phyloP scores from a whole-genome alignment of 441 rosid genomes.

The Pelargonium myrrhifolium region DNA sequence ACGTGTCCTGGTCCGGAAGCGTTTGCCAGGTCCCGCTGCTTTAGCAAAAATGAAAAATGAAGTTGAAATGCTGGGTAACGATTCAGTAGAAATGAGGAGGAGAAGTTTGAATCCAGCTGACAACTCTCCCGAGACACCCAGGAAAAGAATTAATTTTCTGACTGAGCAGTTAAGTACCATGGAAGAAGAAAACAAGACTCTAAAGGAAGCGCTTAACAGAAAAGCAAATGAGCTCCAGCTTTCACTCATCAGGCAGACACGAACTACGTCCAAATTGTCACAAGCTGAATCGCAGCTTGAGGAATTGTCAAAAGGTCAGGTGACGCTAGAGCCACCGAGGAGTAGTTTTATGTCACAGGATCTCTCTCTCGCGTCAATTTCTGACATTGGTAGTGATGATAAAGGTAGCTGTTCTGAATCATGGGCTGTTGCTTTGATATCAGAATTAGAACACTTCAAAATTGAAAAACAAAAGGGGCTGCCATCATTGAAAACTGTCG shows the following conservation, averaged over 20 bases:
- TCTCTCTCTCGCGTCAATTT: slow-evolving; percentile 38
- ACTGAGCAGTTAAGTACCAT: slow-evolving; percentile 48
- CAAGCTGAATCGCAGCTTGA: slow-evolving; percentile 37
- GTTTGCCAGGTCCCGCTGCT: slow-evolving; percentile 76
- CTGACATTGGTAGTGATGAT: slow-evolving; percentile 54
- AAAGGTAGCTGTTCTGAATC: slow-evolving; percentile 58
- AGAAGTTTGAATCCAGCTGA: slow-evolving; percentile 36
- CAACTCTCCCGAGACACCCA: slow-evolving; percentile 27
- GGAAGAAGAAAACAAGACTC: slow-evolving; percentile 80
- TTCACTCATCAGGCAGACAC: slow-evolving; percentile 50
- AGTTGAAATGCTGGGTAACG: slow-evolving; percentile 56
- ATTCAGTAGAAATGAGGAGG: slow-evolving; percentile 39
- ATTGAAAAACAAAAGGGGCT: slow-evolving; percentile 37
- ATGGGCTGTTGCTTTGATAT: slow-evolving; percentile 64
- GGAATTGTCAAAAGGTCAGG: slow-evolving; percentile 38
- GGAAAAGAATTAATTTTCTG: slow-evolving; percentile 39
- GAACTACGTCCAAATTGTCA: slow-evolving; percentile 48
- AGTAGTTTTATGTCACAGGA: slow-evolving; percentile 36
- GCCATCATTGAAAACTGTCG: slow-evolving; percentile 32
- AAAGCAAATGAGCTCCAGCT: slow-evolving; percentile 68
- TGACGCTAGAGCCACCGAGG: slow-evolving; percentile 33
- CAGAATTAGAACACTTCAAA: slow-evolving; percentile 66
- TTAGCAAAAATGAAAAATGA: slow-evolving; percentile 69
- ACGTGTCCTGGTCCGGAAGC: slow-evolving; percentile 61
- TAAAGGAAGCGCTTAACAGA: slow-evolving; percentile 43